Evolutionary conservation across 139 green algal genomes (phyloP).

Genomic region (Chlamydomonas schloesseri): DNA sequence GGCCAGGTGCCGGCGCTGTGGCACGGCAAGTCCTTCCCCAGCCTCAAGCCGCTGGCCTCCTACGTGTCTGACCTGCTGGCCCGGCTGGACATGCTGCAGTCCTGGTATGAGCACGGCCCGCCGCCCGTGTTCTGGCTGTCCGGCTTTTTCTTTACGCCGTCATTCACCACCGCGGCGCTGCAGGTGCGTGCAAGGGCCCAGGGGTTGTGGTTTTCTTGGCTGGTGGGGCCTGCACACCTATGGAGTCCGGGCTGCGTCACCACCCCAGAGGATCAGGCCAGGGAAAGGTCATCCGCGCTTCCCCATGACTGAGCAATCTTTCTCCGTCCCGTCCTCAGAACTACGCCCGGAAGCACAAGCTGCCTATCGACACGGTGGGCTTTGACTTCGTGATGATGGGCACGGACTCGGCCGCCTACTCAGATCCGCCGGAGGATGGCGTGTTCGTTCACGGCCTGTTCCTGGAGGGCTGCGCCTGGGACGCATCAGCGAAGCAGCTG

Average conservation of each 20-base stretch:
- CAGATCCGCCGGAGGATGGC: conserved; percentile 67
- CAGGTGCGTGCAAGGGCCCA: conserved; percentile 45
- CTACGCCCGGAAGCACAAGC: conserved; percentile 67
- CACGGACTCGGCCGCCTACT: conserved; percentile 68
- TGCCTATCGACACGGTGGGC: conserved; percentile 85
- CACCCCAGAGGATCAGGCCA: too few species aligned
- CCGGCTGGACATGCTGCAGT: conserved; percentile 69
- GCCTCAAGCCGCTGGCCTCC: conserved; percentile 75
- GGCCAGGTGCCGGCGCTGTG: conserved; percentile 75
- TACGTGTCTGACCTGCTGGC: conserved; percentile 78
- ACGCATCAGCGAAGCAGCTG: conserved; percentile 56
- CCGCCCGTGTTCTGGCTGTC: conserved; percentile 83
- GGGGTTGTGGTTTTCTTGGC: too few species aligned
- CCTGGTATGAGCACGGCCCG: conserved; percentile 60
- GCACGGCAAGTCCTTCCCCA: conserved; percentile 77
- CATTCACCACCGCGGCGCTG: conserved; percentile 77
- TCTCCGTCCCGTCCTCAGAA: conserved; percentile 44
- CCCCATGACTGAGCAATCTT: too few species aligned
- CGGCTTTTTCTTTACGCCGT: conserved; percentile 91
- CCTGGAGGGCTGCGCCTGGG: conserved; percentile 82
- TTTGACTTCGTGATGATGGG: conserved; percentile 84
- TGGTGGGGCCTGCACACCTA: too few species aligned
- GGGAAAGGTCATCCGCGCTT: too few species aligned
- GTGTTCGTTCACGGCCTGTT: conserved; percentile 80
- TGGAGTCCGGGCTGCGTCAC: too few species aligned